A percentile compares a stretch with the other conserved stretches of the same genome.
phyloP scores from a whole-genome alignment of 805 yeast species.

The Wickerhamomyces ciferrii region DNA sequence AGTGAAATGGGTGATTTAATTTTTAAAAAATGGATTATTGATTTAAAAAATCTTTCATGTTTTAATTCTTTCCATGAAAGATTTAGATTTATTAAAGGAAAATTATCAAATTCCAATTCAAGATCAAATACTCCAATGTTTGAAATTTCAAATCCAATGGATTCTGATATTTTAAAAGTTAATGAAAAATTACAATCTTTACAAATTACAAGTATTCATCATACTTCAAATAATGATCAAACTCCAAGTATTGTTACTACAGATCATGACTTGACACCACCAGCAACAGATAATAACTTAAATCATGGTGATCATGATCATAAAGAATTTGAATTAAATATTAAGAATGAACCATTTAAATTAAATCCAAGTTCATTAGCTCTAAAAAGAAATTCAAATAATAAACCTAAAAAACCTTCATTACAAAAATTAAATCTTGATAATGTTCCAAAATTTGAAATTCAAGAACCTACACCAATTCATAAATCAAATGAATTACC shows the following conservation, averaged over 20 bases:
- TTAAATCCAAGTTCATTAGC: neutral
- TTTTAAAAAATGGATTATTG: conserved; percentile 78
- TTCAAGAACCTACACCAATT: conserved; percentile 13
- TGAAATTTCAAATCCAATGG: conserved; percentile 18
- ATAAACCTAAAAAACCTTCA: neutral
- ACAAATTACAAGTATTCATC: conserved; percentile 4
- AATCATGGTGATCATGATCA: neutral
- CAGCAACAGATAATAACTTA: neutral
- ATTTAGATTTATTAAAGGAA: conserved; percentile 5
- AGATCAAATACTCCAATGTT: conserved; percentile 23
- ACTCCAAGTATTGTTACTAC: neutral
- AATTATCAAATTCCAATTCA: conserved; percentile 7
- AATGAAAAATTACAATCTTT: conserved; percentile 17
- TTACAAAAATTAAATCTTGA: neutral
- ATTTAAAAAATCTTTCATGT: conserved; percentile 56
- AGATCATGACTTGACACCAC: neutral
- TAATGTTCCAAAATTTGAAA: neutral
- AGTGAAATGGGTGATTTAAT: conserved; percentile 64
- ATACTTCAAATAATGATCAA: neutral
- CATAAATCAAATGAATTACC: neutral
- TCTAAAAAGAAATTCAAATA: neutral
- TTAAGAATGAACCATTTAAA: neutral
- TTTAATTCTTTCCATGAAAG: conserved; percentile 17
- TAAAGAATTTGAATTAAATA: neutral
- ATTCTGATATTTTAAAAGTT: conserved; percentile 5